These are phyloP conservation scores for Melanogaster broomeanus DNA, from an alignment of 768 basidiomycete genomes.

Conservation along the genomic window DNA sequence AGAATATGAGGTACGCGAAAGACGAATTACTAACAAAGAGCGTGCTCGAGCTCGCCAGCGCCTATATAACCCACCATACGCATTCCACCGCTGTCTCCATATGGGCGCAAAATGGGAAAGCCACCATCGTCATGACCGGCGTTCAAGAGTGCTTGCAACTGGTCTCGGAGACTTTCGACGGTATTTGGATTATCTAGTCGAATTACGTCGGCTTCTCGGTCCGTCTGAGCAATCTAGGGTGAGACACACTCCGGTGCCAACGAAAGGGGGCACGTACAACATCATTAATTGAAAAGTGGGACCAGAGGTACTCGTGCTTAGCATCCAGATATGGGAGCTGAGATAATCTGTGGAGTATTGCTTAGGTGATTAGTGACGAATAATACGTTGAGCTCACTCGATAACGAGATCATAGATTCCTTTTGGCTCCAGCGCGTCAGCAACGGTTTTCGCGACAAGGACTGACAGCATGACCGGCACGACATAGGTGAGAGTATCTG, in stretches of 20 bases:
- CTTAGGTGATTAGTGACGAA: background rate
- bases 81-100: conserved; percentile 41
- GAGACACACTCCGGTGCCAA: background rate
- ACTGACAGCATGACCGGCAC: conserved; percentile 89
- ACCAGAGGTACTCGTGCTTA: conserved; percentile 91
- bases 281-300: conserved; percentile 69
- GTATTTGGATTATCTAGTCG: conserved; percentile 74
- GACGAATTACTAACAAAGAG: conserved; percentile 59
- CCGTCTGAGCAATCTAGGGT: conserved; percentile 47
- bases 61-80: conserved; percentile 91
- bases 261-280: conserved; percentile 54
- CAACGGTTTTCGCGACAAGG: conserved; percentile 54
- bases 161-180: conserved; percentile 70
- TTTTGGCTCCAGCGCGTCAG: conserved; percentile 54
- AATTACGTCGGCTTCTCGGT: conserved; percentile 69
- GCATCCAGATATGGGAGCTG: conserved; percentile 92
- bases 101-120: conserved; percentile 78
- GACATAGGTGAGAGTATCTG: conserved; percentile 89
- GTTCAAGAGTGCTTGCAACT: conserved; percentile 58
- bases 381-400: conserved; percentile 44
- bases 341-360: conserved; percentile 48
- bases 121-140: conserved; percentile 76
- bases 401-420: conserved; percentile 98
- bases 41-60: conserved; percentile 91
- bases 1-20: background rate